Base-by-base conservation (phyloP, 345 rosid species). In the Toxicodendron radicans region DNA sequence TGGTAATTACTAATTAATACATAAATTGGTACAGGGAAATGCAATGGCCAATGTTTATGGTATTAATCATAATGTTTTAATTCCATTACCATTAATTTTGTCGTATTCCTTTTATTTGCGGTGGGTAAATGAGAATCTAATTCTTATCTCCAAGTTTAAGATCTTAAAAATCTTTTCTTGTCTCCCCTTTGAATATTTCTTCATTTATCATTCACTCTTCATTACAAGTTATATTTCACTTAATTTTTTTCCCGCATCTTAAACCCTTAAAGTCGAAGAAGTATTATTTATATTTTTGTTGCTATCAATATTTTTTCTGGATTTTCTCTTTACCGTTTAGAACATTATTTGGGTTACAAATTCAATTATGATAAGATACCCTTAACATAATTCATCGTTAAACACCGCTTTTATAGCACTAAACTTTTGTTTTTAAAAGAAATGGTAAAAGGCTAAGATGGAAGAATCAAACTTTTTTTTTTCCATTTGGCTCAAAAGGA, bases 111-210 rank as follows among this genome's bases (percentile, higher is more conserved):
- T 67, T 33, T 41, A 24, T 30, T 70, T 71, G 75, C 49, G 73
- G 84, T 73, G 52, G 82, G 74, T 33, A 80, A 51, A 48, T 16
- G 27, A 68, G 85, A 80, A 80, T 79, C 84, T 41, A 53, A 71
- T 78, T 79, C 85, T 78, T 77, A 71, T 57, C 51, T 58, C n/a
- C 58, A 64, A 43, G 23, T 14, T 69, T 68, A n/a, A 66, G 38
- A 57, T 45, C 60, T 27, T 20, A 38, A 53, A n/a, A 60, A 56
- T 24, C 48, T n/a, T 54, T 54, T 64, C 73, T 10, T 59, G 59
- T 64, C 73, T 17, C 7, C 53, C 33, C 58, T 51, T 78, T 48
- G 60, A 78, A 71, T 68, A 51, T 52, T 65, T 81, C 51, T 45
- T 35, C 33, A 59, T 54, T 17, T 35, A 64, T 77, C 68, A 35